phyloP scores from a whole-genome alignment of 805 yeast species.

The Metschnikowia aberdeeniae region DNA sequence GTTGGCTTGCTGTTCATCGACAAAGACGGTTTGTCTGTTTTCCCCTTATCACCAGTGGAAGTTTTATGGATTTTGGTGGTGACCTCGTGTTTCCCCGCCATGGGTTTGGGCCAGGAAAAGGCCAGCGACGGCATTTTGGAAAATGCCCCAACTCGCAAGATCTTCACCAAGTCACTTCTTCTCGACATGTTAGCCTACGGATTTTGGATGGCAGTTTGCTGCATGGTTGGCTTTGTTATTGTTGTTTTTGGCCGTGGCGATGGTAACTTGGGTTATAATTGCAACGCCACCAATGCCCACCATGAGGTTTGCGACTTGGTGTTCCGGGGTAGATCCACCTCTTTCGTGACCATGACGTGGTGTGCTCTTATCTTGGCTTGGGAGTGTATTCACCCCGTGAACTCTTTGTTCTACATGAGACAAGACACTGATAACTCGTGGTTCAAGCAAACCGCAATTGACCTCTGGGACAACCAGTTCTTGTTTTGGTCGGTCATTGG shows the following conservation, averaged over 20 bases:
- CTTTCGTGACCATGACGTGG: slow-evolving; percentile 40
- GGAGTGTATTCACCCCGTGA: slow-evolving; percentile 37
- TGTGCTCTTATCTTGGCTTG: slow-evolving; percentile 38
- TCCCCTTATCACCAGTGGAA: slow-evolving; percentile 56
- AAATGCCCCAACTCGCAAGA: slow-evolving; percentile 33
- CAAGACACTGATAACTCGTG: slow-evolving; percentile 34
- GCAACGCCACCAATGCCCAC: slow-evolving; percentile 25
- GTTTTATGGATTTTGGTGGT: slow-evolving; percentile 22
- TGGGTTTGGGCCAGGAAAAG: slow-evolving; percentile 31
- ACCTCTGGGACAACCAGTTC: slow-evolving; percentile 34
- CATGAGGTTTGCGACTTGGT: slow-evolving; percentile 27
- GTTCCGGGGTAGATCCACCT: slow-evolving; percentile 35
- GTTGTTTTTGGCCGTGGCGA: slow-evolving; percentile 38
- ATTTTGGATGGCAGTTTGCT: slow-evolving; percentile 39
- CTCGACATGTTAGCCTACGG: slow-evolving; percentile 40
- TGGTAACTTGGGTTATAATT: slow-evolving; percentile 35
- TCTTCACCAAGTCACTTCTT: slow-evolving; percentile 40
- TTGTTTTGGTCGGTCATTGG: slow-evolving; percentile 37
- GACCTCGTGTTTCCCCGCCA: slow-evolving; percentile 21
- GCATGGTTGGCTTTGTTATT: slow-evolving; percentile 34
- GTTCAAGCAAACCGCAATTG: slow-evolving; percentile 34
- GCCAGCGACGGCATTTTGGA: slow-evolving; percentile 38
- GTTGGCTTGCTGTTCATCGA: slow-evolving; percentile 73
- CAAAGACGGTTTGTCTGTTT: slow-evolving; percentile 61
- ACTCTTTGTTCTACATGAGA: slow-evolving; percentile 35